phyloP scores from a whole-genome alignment of 2,329 filamentous ascomycete genomes.

The Fusarium illudens region DNA sequence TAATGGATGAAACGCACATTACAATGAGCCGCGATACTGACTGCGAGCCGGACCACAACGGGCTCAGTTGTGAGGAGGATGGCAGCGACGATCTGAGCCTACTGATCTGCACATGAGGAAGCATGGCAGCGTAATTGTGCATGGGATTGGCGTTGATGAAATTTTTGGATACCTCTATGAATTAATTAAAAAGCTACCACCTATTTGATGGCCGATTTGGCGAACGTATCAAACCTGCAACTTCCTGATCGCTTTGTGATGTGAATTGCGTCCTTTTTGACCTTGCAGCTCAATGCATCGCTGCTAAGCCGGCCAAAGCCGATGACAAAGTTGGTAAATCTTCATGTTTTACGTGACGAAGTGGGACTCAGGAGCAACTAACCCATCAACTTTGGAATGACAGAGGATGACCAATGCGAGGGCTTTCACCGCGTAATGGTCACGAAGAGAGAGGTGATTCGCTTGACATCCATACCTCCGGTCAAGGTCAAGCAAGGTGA shows the following conservation, averaged over 20 bases:
- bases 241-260: not conserved
- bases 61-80: not conserved
- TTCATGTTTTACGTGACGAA: not conserved
- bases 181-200: not conserved
- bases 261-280: not conserved
- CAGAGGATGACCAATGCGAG: not conserved
- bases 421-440: not conserved
- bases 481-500: not conserved
- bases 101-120: not conserved
- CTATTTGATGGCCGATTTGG: not conserved
- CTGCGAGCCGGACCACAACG: not conserved
- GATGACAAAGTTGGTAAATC: not conserved
- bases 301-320: slow-evolving; percentile 10
- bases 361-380: not conserved
- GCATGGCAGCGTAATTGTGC: not conserved
- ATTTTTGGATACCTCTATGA: not conserved
- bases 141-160: not conserved
- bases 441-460: not conserved
- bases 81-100: not conserved
- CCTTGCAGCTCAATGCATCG: not conserved
- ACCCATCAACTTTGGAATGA: not conserved
- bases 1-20: not conserved
- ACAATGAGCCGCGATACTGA: not conserved
- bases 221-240: not conserved
- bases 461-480: not conserved